A percentile compares a stretch with the other conserved stretches of the same genome.
Evolutionary conservation across 192 early-diverging fungal species (phyloP).

Genomic region (Umbelopsis vinacea): DNA sequence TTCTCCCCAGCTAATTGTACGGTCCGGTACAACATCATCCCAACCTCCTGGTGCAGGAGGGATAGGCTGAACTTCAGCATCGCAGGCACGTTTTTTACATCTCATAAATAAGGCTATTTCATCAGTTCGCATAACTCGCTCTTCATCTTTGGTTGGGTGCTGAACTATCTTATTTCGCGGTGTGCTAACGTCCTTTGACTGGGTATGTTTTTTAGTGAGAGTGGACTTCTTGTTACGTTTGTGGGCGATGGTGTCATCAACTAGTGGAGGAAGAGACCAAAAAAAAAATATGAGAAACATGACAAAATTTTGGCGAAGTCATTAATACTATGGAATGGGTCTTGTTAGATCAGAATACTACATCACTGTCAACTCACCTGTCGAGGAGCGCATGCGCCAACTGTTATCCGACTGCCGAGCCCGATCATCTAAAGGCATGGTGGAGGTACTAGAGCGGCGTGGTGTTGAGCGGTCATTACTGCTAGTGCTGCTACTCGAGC

Average conservation of each 20-base stretch:
- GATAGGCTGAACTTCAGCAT: not conserved
- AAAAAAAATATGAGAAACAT: not conserved
- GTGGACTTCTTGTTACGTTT: not conserved
- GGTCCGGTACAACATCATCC: slow-evolving; percentile 22
- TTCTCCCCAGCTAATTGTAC: slow-evolving; percentile 15
- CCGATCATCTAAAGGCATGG: not conserved
- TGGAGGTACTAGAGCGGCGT: not conserved
- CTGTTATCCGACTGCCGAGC: not conserved
- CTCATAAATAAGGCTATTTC: slow-evolving; percentile 27
- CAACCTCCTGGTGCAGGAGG: slow-evolving; percentile 24
- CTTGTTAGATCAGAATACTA: not conserved
- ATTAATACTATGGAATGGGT: no score
- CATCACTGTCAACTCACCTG: not conserved
- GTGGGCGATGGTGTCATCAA: not conserved
- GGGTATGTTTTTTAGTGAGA: not conserved
- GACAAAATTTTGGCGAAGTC: not conserved
- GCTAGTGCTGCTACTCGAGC: slow-evolving; percentile 16
- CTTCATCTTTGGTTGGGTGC: not conserved
- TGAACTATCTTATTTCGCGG: not conserved
- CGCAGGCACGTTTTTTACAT: slow-evolving; percentile 18
- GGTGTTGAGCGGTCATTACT: slow-evolving; percentile 5
- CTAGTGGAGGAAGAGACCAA: not conserved
- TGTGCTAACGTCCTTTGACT: not conserved
- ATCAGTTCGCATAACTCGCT: slow-evolving; percentile 3
- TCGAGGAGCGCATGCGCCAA: not conserved